Base-by-base conservation (phyloP, 2,329 filamentous ascomycete species). In the Magnaporthiopsis incrustans region DNA sequence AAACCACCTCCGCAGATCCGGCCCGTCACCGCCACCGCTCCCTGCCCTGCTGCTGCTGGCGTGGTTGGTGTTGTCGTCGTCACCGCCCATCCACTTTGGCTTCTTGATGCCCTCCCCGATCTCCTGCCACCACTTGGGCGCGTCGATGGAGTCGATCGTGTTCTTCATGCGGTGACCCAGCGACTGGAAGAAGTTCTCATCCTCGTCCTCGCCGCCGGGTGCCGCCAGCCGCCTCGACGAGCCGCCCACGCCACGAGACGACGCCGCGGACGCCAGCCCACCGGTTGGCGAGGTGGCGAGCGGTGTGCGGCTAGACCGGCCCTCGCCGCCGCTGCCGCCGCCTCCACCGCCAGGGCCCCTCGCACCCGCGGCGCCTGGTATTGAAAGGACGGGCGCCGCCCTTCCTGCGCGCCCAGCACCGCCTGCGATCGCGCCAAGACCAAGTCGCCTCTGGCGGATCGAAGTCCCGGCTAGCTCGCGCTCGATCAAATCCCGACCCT, bases 401-500 rank as follows among this genome's bases (percentile, higher is more conserved):
- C 80, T 75, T 33, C 27, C 69, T 8, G 67, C 64, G 30, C 66
- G 68, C 50, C 70, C 73, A 25, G 70, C 57, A 66, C 27, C 66
- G 69, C 57, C 71, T 69, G 57, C 72, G 69, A 76, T 71, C 61
- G 75, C 71, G 65, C 77, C 72, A 32, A 78, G 75, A 61, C 80
- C 77, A 50, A 80, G 77, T 25, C 81, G 77, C 61, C 82, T 78
- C 65, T 81, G 77, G 61, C 82, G 76, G 57, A 83, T 80, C 3
- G 84, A 83, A 50, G 82, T 83, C 18, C 89, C 89, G 66, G 88
- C 86, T 10, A 93, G 76, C 73, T 98, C 95, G 33, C 91, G 86
- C 67, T 97, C 91, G 67, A 99, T 96, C 33, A 99, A 83, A 61
- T 93, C 89, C 62, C 92, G 85, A 3, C 95, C 95, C 77, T 98